phyloP scores from a whole-genome alignment of 495 filamentous ascomycete genomes.

The Annulohypoxylon bovei region DNA sequence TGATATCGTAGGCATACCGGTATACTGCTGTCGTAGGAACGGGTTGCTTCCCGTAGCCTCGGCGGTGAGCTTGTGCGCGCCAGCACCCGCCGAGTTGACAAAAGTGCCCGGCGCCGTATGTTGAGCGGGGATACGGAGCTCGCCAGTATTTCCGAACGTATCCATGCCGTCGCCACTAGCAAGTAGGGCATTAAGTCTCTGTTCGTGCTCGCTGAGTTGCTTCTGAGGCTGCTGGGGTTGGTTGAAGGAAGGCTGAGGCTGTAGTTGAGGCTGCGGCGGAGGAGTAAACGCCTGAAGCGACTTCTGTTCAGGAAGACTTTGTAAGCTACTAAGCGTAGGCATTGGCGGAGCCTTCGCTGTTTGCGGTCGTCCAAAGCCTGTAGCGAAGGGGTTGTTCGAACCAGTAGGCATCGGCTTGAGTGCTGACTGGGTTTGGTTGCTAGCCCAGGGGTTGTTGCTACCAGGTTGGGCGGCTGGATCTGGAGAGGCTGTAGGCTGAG shows the following conservation, averaged over 20 bases:
- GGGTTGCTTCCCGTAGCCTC: slow-evolving; percentile 90
- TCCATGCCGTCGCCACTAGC: slow-evolving; percentile 90
- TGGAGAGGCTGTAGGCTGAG: slow-evolving; percentile 61
- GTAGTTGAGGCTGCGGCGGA: slow-evolving; percentile 35
- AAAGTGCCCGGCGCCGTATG: slow-evolving; percentile 98
- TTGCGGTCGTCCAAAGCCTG: slow-evolving; percentile 53
- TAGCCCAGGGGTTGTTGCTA: slow-evolving; percentile 86
- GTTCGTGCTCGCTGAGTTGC: slow-evolving; percentile 77
- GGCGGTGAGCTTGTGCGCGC: slow-evolving; percentile 72
- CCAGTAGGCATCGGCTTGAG: slow-evolving; percentile 78
- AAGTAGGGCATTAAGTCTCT: slow-evolving; percentile 90
- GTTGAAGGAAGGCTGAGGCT: slow-evolving; percentile 49
- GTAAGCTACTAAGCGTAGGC: slow-evolving; percentile 63
- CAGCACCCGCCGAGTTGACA: slow-evolving; percentile 90
- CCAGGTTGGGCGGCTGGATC: slow-evolving; percentile 72
- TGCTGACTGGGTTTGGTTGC: slow-evolving; percentile 55
- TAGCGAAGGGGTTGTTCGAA: slow-evolving; percentile 96
- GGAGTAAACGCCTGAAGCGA: slow-evolving; percentile 64
- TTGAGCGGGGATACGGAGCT: slow-evolving; percentile 93
- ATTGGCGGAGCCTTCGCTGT: slow-evolving; percentile 64
- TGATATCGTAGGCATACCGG: slow-evolving; percentile 74
- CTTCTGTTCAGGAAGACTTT: slow-evolving; percentile 76
- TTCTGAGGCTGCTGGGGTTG: slow-evolving; percentile 60
- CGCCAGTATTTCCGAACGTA: slow-evolving; percentile 95
- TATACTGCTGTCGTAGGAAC: slow-evolving; percentile 83